These are phyloP conservation scores for Ophiostoma fasciatum DNA, from an alignment of 2,329 filamentous ascomycete species.

Conservation along the genomic window DNA sequence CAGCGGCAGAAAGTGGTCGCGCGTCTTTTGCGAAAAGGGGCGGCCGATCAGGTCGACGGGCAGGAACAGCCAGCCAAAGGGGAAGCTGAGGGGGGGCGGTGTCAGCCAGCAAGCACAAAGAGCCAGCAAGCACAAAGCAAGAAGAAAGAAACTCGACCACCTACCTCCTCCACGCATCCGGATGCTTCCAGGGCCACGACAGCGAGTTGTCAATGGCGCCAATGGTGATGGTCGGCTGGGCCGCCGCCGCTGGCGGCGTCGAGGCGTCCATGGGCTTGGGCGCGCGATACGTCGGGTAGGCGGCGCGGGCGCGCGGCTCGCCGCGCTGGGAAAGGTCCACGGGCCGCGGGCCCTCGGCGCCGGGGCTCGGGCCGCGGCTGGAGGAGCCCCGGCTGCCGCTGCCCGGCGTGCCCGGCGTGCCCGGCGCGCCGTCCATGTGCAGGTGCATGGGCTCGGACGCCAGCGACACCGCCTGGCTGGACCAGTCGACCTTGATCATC, in stretches of 20 bases:
- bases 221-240: conserved; percentile 53
- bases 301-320: conserved; percentile 27
- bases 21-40: conserved; percentile 86
- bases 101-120: no score
- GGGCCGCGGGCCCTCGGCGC: conserved; percentile 44
- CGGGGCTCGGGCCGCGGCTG: conserved; percentile 4
- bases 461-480: conserved; percentile 69
- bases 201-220: conserved; percentile 96
- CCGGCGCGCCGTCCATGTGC: conserved; percentile 37
- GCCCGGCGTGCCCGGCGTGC: no score
- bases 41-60: conserved; percentile 92
- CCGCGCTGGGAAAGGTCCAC: conserved; percentile 35
- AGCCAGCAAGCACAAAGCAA: conserved; percentile 14
- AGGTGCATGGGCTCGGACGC: conserved; percentile 64
- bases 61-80: conserved; percentile 95
- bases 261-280: conserved; percentile 76
- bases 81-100: no score
- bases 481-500: conserved; percentile 96
- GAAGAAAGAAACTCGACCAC: conserved; percentile 16
- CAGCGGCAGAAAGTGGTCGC: conserved; percentile 89
- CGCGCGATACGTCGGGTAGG: conserved; percentile 52
- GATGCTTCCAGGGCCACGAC: conserved; percentile 98
- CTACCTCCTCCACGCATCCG: conserved; percentile 72
- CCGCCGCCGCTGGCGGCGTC: conserved; percentile 25
- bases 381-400: conserved; percentile 26